phyloP scores from a whole-genome alignment of 2,329 filamentous ascomycete genomes.

The Xylaria sp. region DNA sequence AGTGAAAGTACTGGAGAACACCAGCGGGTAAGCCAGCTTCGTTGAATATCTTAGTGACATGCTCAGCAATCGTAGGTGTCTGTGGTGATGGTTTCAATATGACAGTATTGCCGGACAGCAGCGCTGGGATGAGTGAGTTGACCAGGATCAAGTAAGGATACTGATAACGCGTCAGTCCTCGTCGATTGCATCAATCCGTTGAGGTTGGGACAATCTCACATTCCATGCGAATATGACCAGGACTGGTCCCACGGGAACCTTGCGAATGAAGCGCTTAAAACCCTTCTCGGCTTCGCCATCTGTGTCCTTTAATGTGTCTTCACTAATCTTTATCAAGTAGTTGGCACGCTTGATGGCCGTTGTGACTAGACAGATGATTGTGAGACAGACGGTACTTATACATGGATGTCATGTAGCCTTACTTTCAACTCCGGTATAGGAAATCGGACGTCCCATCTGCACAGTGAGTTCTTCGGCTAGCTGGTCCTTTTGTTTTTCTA shows the following conservation, averaged over 20 bases:
- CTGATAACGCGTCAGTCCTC: conserved; percentile 52
- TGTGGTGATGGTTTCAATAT: conserved; percentile 95
- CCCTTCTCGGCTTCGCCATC: conserved; percentile 83
- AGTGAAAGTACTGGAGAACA: conserved; percentile 92
- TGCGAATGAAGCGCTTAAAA: conserved; percentile 89
- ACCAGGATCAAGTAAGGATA: conserved; percentile 94
- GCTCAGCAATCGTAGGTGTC: conserved; percentile 90
- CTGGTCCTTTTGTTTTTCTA: conserved; percentile 75
- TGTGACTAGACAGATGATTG: conserved; percentile 53
- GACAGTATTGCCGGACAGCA: conserved; percentile 87
- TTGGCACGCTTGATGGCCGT: conserved; percentile 86
- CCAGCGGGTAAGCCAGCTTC: conserved; percentile 82
- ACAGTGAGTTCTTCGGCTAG: conserved; percentile 85
- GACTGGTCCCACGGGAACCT: conserved; percentile 85
- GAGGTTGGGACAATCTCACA: conserved; percentile 56
- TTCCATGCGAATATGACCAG: conserved; percentile 96
- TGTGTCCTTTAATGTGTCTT: conserved; percentile 78
- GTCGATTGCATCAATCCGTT: not conserved
- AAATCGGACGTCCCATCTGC: conserved; percentile 94
- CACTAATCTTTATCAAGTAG: conserved; percentile 83
- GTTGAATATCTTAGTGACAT: conserved; percentile 75
- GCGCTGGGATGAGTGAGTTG: conserved; percentile 90
- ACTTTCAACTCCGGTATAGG: conserved; percentile 79
- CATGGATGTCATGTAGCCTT: not conserved
- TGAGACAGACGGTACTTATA: conserved; percentile 18